Conservation (phyloP, 164 flowering plant genomes). For the Platanus orientalis region DNA sequence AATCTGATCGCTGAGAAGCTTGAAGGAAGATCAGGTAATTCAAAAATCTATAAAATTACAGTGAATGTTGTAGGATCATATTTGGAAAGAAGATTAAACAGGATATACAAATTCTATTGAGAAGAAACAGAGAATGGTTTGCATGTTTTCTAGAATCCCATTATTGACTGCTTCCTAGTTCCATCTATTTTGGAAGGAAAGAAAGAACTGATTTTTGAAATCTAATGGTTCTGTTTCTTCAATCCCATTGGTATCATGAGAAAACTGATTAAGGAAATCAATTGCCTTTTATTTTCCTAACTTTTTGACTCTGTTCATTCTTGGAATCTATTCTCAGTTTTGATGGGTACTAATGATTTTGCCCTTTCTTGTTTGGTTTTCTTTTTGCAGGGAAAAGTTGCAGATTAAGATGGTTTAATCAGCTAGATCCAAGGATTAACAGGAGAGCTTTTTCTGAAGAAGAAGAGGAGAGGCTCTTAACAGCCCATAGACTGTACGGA, state of each 20-base stretch:
- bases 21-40: slow-evolving; percentile 79
- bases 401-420: slow-evolving; percentile 84
- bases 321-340: background rate
- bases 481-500: slow-evolving; percentile 57
- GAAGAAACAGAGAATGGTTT: background rate
- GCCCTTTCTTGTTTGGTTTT: background rate
- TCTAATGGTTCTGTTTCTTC: background rate
- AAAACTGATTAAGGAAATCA: background rate
- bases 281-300: background rate
- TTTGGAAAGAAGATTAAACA: background rate
- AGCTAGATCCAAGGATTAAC: slow-evolving; percentile 77
- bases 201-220: background rate
- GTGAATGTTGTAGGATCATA: background rate
- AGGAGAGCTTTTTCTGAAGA: slow-evolving; percentile 62
- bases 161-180: no score
- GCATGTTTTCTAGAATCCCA: no score
- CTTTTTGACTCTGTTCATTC: background rate
- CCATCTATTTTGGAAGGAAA: background rate
- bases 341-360: background rate
- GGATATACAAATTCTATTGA: no score
- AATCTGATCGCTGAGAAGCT: slow-evolving; percentile 76
- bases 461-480: slow-evolving; percentile 63
- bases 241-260: background rate
- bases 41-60: background rate
- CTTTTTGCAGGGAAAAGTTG: slow-evolving; percentile 62